These are phyloP conservation scores for Talaromyces borbonicus DNA, from an alignment of 495 filamentous ascomycete species.

Conservation along the genomic window DNA sequence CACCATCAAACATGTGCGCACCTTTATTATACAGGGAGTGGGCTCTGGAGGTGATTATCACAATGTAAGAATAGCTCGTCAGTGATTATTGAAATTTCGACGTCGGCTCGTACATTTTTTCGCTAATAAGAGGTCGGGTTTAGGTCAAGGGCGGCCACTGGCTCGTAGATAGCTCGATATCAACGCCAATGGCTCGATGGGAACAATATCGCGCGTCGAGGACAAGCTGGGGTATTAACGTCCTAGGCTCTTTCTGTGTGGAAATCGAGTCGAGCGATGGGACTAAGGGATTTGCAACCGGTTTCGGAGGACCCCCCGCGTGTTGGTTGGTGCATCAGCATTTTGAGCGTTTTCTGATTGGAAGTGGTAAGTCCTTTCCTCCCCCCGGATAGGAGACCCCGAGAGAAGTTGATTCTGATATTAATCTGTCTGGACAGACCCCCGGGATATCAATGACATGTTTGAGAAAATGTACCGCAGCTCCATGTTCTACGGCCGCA, in stretches of 20 bases:
- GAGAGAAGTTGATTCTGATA: no score
- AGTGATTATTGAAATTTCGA: background rate
- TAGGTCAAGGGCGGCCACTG: slow-evolving; percentile 77
- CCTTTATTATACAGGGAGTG: slow-evolving; percentile 75
- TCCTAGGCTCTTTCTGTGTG: slow-evolving; percentile 86
- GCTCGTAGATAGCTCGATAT: slow-evolving; percentile 84
- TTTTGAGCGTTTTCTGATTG: slow-evolving; percentile 83
- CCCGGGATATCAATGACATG: slow-evolving; percentile 74
- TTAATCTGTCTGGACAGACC: no score
- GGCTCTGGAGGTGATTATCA: slow-evolving; percentile 90
- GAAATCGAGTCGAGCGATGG: slow-evolving; percentile 84
- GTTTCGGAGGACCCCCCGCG: slow-evolving; percentile 85
- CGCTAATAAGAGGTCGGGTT: slow-evolving; percentile 1
- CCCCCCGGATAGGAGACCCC: no score
- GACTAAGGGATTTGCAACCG: slow-evolving; percentile 84
- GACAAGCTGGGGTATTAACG: slow-evolving; percentile 93
- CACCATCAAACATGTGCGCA: slow-evolving; percentile 67
- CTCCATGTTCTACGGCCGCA: slow-evolving; percentile 92
- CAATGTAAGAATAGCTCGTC: slow-evolving; percentile 46
- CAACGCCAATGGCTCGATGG: slow-evolving; percentile 83
- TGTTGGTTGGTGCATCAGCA: slow-evolving; percentile 90
- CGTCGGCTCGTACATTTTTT: no score
- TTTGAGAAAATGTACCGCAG: slow-evolving; percentile 95
- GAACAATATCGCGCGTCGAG: slow-evolving; percentile 77
- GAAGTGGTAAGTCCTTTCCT: slow-evolving; percentile 47